Percentiles rank a stretch among this genome's conserved stretches.
Evolutionary conservation across 2,329 filamentous ascomycete genomes (phyloP).

Genomic region (Aspergillus jensenii): DNA sequence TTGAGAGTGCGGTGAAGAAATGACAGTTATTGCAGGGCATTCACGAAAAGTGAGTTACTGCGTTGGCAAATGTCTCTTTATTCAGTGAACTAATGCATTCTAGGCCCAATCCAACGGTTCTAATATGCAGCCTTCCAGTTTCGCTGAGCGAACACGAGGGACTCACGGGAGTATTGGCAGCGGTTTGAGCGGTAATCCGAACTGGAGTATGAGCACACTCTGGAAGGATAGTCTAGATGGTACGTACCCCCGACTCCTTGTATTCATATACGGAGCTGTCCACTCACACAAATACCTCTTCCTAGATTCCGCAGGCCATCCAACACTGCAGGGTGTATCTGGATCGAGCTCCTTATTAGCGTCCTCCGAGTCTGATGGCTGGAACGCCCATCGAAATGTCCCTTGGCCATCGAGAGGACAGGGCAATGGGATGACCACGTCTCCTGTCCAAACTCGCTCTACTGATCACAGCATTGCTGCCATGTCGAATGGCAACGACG

Average conservation of each 20-base stretch:
- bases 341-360: slow-evolving; percentile 69
- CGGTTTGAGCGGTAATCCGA: slow-evolving; percentile 46
- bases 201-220: slow-evolving; percentile 49
- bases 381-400: slow-evolving; percentile 52
- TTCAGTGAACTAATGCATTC: slow-evolving; percentile 13
- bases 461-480: slow-evolving; percentile 41
- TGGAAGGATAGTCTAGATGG: slow-evolving; percentile 54
- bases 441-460: slow-evolving; percentile 58
- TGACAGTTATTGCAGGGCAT: slow-evolving; percentile 40
- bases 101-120: slow-evolving; percentile 36
- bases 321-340: slow-evolving; percentile 55
- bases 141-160: slow-evolving; percentile 37
- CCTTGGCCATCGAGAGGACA: slow-evolving; percentile 59
- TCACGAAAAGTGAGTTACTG: slow-evolving; percentile 35
- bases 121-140: slow-evolving; percentile 40
- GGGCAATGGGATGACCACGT: slow-evolving; percentile 52
- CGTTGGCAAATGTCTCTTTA: not conserved
- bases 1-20: slow-evolving; percentile 12
- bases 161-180: slow-evolving; percentile 43
- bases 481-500: slow-evolving; percentile 46
- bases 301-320: slow-evolving; percentile 29
- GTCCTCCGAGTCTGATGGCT: slow-evolving; percentile 67
- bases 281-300: not conserved
- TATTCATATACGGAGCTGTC: too few species aligned
- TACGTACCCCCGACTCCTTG: slow-evolving; percentile 2